Conservation (phyloP, 2,329 filamentous ascomycete genomes). For the Fusarium tanahbumbuense region DNA sequence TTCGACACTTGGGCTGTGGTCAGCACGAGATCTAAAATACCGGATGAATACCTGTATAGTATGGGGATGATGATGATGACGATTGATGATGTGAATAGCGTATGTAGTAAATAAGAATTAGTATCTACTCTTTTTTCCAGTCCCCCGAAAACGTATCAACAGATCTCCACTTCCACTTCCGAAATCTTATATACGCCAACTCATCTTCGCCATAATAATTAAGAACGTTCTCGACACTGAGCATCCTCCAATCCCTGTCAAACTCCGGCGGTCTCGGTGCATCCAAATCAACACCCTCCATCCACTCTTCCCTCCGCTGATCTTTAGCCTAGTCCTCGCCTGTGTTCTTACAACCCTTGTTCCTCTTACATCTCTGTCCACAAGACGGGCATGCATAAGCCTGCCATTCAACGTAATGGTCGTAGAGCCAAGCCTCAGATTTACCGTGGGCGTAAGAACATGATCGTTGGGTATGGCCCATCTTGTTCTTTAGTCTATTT, state of each 20-base stretch:
- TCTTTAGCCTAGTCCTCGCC: slow-evolving; percentile 2
- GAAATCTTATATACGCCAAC: background rate
- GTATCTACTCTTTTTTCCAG: background rate
- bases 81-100: background rate
- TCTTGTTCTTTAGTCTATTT: background rate
- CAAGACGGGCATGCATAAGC: background rate
- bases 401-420: background rate
- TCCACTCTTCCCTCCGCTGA: background rate
- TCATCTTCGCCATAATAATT: background rate
- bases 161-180: slow-evolving; percentile 17
- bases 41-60: too few relatives aligned
- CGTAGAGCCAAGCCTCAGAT: background rate
- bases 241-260: slow-evolving; percentile 6
- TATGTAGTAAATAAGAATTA: background rate
- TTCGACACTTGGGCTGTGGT: slow-evolving; percentile 52
- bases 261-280: slow-evolving; percentile 8
- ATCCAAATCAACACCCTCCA: background rate
- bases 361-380: slow-evolving; percentile 4
- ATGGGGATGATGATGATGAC: background rate
- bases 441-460: slow-evolving; percentile 3
- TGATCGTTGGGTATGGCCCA: background rate
- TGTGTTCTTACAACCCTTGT: background rate
- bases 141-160: slow-evolving; percentile 1
- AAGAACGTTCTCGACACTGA: background rate
- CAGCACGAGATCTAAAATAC: slow-evolving; percentile 33